Percentiles rank a stretch among this genome's conserved stretches.
These are phyloP conservation scores for Leptographium wingfieldii DNA, from an alignment of 2,329 filamentous ascomycete species.

Conservation along the genomic window DNA sequence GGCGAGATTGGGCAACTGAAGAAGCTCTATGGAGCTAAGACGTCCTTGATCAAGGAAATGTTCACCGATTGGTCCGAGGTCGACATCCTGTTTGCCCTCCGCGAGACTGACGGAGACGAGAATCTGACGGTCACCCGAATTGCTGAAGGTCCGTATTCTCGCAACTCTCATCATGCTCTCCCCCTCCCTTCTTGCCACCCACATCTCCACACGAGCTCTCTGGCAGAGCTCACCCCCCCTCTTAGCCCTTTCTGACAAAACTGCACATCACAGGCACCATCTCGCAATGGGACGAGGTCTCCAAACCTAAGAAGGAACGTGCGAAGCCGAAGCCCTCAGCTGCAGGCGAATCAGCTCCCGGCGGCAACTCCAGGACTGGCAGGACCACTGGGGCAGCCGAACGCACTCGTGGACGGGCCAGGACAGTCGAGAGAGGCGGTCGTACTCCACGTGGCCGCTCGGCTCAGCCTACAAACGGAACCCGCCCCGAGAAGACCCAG, in stretches of 20 bases:
- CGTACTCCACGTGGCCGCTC: constrained; percentile 52
- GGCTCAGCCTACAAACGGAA: constrained; percentile 47
- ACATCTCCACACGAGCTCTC: no score
- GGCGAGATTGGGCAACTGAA: constrained; percentile 86
- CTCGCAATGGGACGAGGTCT: constrained; percentile 75
- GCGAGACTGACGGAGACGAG: constrained; percentile 75
- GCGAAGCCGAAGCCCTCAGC: constrained; percentile 58
- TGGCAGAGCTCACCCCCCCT: not conserved
- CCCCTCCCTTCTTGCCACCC: no score
- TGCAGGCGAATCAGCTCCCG: constrained; percentile 34
- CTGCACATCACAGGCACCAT: constrained; percentile 46
- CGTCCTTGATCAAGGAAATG: constrained; percentile 77
- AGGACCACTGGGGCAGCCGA: constrained; percentile 53
- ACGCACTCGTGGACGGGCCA: constrained; percentile 47
- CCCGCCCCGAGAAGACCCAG: constrained; percentile 42
- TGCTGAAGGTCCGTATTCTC: constrained; percentile 51
- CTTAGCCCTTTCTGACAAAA: not conserved
- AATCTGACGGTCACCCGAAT: constrained; percentile 65
- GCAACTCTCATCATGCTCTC: no score
- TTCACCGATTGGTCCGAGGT: constrained; percentile 94
- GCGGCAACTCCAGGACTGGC: constrained; percentile 31
- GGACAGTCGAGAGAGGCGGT: constrained; percentile 50
- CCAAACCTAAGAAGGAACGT: constrained; percentile 64
- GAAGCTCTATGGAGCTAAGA: constrained; percentile 71
- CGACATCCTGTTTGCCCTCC: constrained; percentile 82